Conservation (phyloP, 352 stramenopile genomes). For the Plasmopara halstedii region DNA sequence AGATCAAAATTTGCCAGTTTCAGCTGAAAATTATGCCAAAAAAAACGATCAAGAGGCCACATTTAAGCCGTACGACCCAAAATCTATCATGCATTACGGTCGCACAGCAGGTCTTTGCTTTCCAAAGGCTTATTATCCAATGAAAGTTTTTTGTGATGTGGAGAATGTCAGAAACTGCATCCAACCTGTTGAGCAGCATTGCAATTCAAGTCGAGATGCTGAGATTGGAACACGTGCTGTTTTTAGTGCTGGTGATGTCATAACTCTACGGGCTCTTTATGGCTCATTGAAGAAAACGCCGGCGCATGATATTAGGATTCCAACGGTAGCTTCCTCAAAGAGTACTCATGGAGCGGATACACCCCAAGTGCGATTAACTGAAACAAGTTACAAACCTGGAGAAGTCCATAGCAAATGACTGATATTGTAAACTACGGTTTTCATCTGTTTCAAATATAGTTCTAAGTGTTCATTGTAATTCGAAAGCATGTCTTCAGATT, state of each 20-base stretch:
- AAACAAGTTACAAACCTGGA: slow-evolving; percentile 18
- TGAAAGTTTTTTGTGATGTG: slow-evolving; percentile 60
- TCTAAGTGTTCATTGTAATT: slow-evolving; percentile 2
- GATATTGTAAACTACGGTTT: not conserved
- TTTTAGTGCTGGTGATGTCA: slow-evolving; percentile 55
- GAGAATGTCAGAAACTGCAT: slow-evolving; percentile 59
- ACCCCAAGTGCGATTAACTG: too few species aligned
- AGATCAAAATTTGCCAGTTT: slow-evolving; percentile 50
- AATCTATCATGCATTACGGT: slow-evolving; percentile 79
- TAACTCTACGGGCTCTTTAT: slow-evolving; percentile 57
- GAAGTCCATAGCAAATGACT: slow-evolving; percentile 21
- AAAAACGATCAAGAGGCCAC: slow-evolving; percentile 31
- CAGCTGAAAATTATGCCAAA: slow-evolving; percentile 62
- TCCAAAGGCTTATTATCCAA: slow-evolving; percentile 52
- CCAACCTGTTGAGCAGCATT: slow-evolving; percentile 58
- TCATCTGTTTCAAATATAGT: slow-evolving; percentile 2
- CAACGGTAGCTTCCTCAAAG: slow-evolving; percentile 14
- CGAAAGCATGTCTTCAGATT: too few species aligned
- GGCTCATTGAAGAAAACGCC: slow-evolving; percentile 27
- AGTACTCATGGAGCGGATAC: too few species aligned
- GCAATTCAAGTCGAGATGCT: slow-evolving; percentile 51
- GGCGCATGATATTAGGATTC: slow-evolving; percentile 26
- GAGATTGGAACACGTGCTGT: slow-evolving; percentile 50
- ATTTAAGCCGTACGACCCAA: slow-evolving; percentile 57
- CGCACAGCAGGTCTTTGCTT: slow-evolving; percentile 56